A percentile compares a stretch with the other conserved stretches of the same genome.
These are phyloP conservation scores for Rhodotorula sp. DNA, from an alignment of 1,284 basidiomycete species.

Conservation along the genomic window DNA sequence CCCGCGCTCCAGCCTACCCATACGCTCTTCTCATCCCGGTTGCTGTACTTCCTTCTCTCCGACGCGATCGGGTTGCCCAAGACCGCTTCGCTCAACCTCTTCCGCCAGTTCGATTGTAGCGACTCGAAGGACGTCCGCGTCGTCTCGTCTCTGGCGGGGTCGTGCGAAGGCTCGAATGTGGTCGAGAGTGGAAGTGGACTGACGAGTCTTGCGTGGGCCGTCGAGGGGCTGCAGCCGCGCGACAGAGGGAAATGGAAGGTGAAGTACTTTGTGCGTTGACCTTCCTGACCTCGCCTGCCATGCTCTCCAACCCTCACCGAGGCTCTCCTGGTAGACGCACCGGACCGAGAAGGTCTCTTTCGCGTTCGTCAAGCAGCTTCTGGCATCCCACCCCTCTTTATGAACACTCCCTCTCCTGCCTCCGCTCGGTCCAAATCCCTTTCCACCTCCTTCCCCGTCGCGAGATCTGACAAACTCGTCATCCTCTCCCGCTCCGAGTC, in stretches of 20 bases:
- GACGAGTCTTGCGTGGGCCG: slow-evolving; percentile 2
- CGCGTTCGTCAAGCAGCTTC: background rate
- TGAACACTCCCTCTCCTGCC: background rate
- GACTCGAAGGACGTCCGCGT: background rate
- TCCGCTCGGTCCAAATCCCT: background rate
- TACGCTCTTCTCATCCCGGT: slow-evolving; percentile 1
- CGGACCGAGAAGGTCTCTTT: background rate
- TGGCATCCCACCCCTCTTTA: background rate
- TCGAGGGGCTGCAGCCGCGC: background rate
- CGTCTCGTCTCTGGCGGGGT: background rate
- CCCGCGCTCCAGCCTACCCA: background rate
- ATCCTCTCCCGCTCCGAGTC: background rate
- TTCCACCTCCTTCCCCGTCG: too few relatives aligned
- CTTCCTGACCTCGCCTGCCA: background rate
- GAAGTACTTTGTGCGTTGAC: slow-evolving; percentile 12
- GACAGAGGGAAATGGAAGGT: background rate
- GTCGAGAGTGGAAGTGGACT: background rate
- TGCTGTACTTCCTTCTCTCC: slow-evolving; percentile 2
- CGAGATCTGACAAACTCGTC: background rate
- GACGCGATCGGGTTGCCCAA: background rate
- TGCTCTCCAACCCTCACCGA: background rate
- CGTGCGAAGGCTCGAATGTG: background rate
- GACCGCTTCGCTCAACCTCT: background rate
- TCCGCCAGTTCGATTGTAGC: background rate
- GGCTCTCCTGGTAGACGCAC: background rate